Base-by-base conservation (phyloP, 1,139 yeast genomes). In the Sugiyamaella castrensis region DNA sequence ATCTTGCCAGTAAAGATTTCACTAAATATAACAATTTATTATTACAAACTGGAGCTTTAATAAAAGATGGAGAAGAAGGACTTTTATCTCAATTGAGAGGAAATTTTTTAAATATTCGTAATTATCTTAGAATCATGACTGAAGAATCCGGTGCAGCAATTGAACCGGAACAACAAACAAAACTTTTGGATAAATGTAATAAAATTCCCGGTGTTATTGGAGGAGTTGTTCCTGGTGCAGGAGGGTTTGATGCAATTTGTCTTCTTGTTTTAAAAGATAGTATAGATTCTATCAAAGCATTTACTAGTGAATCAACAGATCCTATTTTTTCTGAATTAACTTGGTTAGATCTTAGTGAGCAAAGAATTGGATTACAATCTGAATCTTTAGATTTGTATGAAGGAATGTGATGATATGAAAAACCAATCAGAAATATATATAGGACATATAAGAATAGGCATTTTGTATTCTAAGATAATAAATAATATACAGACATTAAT, bases 201-300 rank as follows among this genome's bases (percentile, higher is more conserved):
- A 51, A 59, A 24, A 56, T 86, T 15, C 72, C 73, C 0, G 98
- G 98, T 10, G 94, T 89, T 37, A 61, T 91, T 19, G 95, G 96
- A 0, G 97, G 96, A 9, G 94, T 92, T 30, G 96, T 92, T 3
- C 98, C 98, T 0, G 98, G 98, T 1, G 98, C 98, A 0, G 98
- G 98, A 19, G 98, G 98, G 0, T 86, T 81, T 64, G 98, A 92
- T 71, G 98, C 98, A 0, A 79, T 92, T 35, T 79, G 95, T 52
- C 63, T 91, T 29, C 68, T 92, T 31, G 84, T 84, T 3, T 70
- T 78, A 2, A 81, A 77, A 28, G 65, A 68, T 1, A 67, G 79
- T 4, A 66, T 80, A 5, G 62, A 64, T 0, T 51, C 62, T 2
- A 71, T 87, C 40, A 59, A 67, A 11, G 50, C 54, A 2, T 60